These are phyloP conservation scores for Leccinum uliginosum DNA, from an alignment of 768 basidiomycete species.

Conservation along the genomic window DNA sequence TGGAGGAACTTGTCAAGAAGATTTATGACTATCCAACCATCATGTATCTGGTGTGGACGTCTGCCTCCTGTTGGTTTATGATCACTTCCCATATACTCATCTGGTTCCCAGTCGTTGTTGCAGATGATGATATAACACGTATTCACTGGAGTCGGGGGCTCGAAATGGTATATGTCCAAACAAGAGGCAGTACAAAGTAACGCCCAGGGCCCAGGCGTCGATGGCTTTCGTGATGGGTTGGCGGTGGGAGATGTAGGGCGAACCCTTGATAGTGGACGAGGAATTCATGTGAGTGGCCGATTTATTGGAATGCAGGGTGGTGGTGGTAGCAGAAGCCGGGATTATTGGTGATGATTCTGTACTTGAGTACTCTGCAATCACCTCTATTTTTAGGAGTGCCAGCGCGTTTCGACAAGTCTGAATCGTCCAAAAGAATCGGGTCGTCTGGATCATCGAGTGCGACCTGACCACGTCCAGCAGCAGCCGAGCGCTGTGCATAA, in stretches of 20 bases:
- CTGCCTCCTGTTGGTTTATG: slow-evolving; percentile 60
- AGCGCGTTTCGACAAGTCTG: slow-evolving; percentile 83
- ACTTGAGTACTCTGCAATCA: slow-evolving; percentile 63
- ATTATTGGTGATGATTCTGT: slow-evolving; percentile 33
- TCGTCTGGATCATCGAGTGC: slow-evolving; percentile 47
- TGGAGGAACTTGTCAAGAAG: slow-evolving; percentile 74
- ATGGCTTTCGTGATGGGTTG: slow-evolving; percentile 85
- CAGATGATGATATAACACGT: slow-evolving; percentile 79
- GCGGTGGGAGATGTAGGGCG: slow-evolving; percentile 21
- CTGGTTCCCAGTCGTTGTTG: slow-evolving; percentile 66
- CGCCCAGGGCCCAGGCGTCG: slow-evolving; percentile 96
- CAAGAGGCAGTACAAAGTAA: slow-evolving; percentile 91
- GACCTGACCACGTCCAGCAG: slow-evolving; percentile 42
- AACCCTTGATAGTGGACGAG: slow-evolving; percentile 27
- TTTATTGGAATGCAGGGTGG: slow-evolving; percentile 29
- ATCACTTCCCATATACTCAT: slow-evolving; percentile 70
- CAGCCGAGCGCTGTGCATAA: slow-evolving; percentile 75
- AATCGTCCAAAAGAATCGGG: slow-evolving; percentile 73
- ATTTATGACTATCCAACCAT: slow-evolving; percentile 61
- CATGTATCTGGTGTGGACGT: slow-evolving; percentile 39
- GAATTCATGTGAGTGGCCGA: slow-evolving; percentile 29
- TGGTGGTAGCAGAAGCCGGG: slow-evolving; percentile 27
- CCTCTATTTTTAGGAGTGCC: slow-evolving; percentile 94
- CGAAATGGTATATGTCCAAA: slow-evolving; percentile 84
- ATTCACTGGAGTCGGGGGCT: slow-evolving; percentile 57